Percentiles rank a stretch among this genome's conserved stretches.
Conservation (phyloP, 169 alveolate species). For the Theileria orientalis region DNA sequence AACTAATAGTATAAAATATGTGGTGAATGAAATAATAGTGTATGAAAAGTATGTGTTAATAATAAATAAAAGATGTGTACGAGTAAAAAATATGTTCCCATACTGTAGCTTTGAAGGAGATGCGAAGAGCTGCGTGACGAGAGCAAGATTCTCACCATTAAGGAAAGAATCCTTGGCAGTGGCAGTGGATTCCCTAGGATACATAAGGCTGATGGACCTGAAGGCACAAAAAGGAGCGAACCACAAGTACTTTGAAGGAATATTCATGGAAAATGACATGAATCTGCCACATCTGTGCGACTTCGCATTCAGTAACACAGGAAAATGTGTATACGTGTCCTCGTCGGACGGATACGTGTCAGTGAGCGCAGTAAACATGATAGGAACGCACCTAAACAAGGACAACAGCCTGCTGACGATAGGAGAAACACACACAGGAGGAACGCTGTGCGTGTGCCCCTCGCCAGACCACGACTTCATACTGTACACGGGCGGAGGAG, state of each 20-base stretch:
- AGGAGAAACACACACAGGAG: conserved; percentile 58
- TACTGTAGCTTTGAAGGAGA: conserved; percentile 34
- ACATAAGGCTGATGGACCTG: conserved; percentile 42
- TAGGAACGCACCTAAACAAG: conserved; percentile 36
- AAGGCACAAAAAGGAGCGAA: conserved; percentile 24
- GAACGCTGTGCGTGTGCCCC: conserved; percentile 51
- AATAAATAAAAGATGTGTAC: conserved; percentile 10
- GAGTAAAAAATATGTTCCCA: conserved; percentile 40
- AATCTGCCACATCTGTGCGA: conserved; percentile 22
- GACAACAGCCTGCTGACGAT: conserved; percentile 21
- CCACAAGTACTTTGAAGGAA: background rate
- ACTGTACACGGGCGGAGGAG: conserved; percentile 76
- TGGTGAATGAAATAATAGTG: conserved; percentile 7
- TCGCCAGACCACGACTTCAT: conserved; percentile 66
- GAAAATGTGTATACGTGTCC: conserved; percentile 33
- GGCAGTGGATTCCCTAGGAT: conserved; percentile 41
- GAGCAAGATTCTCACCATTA: conserved; percentile 48
- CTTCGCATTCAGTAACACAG: conserved; percentile 32
- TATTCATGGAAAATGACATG: background rate
- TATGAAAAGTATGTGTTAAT: background rate
- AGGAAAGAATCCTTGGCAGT: conserved; percentile 33
- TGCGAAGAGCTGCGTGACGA: conserved; percentile 26
- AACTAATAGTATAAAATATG: background rate
- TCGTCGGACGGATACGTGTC: conserved; percentile 46
- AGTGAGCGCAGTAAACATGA: conserved; percentile 33